A percentile compares a stretch with the other conserved stretches of the same genome.
phyloP scores from a whole-genome alignment of 2,329 filamentous ascomycete genomes.

The Metarhizium anisopliae region DNA sequence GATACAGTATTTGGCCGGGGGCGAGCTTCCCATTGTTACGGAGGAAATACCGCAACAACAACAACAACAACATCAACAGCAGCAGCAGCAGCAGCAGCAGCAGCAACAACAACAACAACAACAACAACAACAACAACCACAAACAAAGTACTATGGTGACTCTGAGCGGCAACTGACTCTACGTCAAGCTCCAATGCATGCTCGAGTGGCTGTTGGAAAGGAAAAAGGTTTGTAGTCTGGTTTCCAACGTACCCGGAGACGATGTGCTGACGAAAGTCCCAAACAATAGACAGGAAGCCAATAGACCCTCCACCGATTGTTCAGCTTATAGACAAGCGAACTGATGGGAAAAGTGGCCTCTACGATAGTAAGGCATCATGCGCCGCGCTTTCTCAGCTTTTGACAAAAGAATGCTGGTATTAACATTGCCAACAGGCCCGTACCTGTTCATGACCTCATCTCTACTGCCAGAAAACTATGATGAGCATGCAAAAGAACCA shows the following conservation, averaged over 20 bases:
- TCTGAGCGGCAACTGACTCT: constrained; percentile 12
- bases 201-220: constrained; percentile 61
- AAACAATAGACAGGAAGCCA: constrained; percentile 61
- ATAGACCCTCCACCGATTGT: constrained; percentile 83
- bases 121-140: constrained; percentile 7
- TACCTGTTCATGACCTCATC: constrained; percentile 40
- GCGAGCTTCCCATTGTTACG: constrained; percentile 9
- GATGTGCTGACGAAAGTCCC: neutral
- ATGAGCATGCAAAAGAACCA: constrained; percentile 25
- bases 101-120: constrained; percentile 8
- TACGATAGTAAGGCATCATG: constrained; percentile 14
- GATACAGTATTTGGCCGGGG: constrained; percentile 8
- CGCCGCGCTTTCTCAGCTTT: neutral
- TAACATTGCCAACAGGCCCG: constrained; percentile 24
- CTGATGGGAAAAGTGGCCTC: constrained; percentile 11
- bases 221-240: constrained; percentile 52
- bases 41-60: constrained; percentile 8
- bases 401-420: neutral
- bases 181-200: constrained; percentile 30
- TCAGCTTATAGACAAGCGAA: constrained; percentile 41
- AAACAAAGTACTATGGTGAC: constrained; percentile 11
- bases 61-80: neutral
- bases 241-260: neutral
- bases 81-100: constrained; percentile 1
- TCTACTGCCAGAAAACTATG: constrained; percentile 31